Conservation (phyloP, 768 basidiomycete species). For the Boletus barrowsii region DNA sequence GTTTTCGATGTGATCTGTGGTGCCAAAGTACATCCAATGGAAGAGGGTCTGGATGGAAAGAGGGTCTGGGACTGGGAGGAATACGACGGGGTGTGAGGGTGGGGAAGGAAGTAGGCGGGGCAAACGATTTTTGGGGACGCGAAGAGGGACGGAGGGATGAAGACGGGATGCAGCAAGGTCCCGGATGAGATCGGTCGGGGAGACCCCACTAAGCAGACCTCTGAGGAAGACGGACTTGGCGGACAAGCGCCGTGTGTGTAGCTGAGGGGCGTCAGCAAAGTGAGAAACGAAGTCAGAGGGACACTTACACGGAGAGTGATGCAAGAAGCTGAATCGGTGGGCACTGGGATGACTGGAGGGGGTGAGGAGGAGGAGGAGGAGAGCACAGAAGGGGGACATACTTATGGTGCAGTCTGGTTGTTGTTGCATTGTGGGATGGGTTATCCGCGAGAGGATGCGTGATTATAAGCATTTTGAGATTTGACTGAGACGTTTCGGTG, state of each 20-base stretch:
- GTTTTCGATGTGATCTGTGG: constrained; percentile 59
- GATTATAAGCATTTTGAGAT: not conserved
- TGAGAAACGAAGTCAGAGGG: not conserved
- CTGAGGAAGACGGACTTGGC: constrained; percentile 76
- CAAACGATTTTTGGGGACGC: constrained; percentile 47
- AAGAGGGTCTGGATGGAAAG: constrained; percentile 68
- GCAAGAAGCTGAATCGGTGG: constrained; percentile 37
- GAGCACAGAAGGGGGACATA: constrained; percentile 30
- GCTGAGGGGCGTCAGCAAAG: constrained; percentile 37
- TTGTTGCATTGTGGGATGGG: too few species aligned
- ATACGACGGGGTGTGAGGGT: constrained; percentile 64
- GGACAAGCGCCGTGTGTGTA: constrained; percentile 81
- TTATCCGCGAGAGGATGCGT: too few species aligned
- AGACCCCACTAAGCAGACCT: constrained; percentile 66
- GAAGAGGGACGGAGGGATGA: constrained; percentile 26
- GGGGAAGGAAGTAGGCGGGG: constrained; percentile 65
- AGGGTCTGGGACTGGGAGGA: constrained; percentile 73
- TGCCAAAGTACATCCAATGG: constrained; percentile 83
- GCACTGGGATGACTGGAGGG: constrained; percentile 46
- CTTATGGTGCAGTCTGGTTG: constrained; percentile 70
- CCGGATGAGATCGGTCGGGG: constrained; percentile 55
- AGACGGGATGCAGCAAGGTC: constrained; percentile 27
- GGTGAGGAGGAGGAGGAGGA: not conserved
- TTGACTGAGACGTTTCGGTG: not conserved
- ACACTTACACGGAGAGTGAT: constrained; percentile 59